Evolutionary conservation across 495 filamentous ascomycete genomes (phyloP), one percentile per base, ranked within the genome.

Genomic region (Penicillium coprophilum): DNA sequence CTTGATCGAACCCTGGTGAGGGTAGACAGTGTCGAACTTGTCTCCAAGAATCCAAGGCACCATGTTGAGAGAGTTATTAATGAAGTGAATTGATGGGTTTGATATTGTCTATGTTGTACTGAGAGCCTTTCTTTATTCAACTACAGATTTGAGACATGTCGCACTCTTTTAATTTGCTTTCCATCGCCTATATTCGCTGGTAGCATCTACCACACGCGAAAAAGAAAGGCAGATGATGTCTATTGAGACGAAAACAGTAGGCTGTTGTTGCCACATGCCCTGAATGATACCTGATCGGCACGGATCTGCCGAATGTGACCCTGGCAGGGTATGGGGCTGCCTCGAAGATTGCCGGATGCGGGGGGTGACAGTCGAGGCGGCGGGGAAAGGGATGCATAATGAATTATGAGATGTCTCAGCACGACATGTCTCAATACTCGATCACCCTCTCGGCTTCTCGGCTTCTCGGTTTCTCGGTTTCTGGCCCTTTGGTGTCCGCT

Each of bases 1-100:
- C 68, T 84, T 76, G 64, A 89, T 86, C 20, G 82, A 85, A n/a
- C 85, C 79, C 61, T 92, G 86, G 67, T 92, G 89, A 45, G 70
- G 61, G 62, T 73, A 75, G 50, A 71, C 66, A 9, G 70, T 66
- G 51, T 72, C 56, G 49, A 76, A 76, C 20, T 60, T 64, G 17
- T 72, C 69, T 43, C 73, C 73, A 17, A 75, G 56, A 28, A 76
- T 74, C 73, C 73, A 76, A 2, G 43, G 56, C 2, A 58, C 45
- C 65, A 68, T 68, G 15, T 34, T 66, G 63, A 58, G 21, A 2
- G 41, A 43, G n/a, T 20, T 54, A 30, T 44, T 17, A 38, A 39
- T 24, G 27, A 19, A 3, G 24, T 8, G 41, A 9, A 30, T 4
- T 57, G 47, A 13, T 34, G 21, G 2, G 15, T 32, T 43, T 44